Conservation (phyloP, 2,329 filamentous ascomycete genomes). For the Cordyceps farinosa region DNA sequence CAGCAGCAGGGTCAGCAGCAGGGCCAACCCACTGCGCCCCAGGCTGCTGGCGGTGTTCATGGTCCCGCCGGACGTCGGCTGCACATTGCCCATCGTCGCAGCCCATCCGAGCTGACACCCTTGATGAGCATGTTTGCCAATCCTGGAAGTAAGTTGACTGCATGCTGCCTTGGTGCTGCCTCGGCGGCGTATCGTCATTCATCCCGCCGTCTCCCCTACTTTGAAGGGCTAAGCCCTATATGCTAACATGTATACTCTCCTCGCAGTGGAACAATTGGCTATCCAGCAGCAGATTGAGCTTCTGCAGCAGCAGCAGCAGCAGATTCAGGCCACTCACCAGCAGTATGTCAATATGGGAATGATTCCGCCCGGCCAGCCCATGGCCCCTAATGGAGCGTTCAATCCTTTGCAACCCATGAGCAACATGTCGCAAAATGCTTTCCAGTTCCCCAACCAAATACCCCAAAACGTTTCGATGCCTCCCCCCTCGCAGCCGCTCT, state of each 20-base stretch:
- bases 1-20: conserved; percentile 55
- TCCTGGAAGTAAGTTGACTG: conserved; percentile 55
- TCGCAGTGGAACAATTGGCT: conserved; percentile 88
- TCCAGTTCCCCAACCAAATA: conserved; percentile 82
- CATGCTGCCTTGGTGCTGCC: not conserved
- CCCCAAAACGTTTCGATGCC: conserved; percentile 71
- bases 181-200: not conserved
- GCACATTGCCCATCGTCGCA: conserved; percentile 95
- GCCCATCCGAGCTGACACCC: conserved; percentile 93
- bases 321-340: conserved; percentile 93
- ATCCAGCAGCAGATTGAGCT: conserved; percentile 98
- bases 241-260: conserved; percentile 17
- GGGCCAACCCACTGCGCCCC: conserved; percentile 36
- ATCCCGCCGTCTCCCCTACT: not conserved
- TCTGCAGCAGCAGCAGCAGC: conserved; percentile 95
- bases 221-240: not conserved
- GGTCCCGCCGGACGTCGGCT: conserved; percentile 84
- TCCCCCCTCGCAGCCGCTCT: conserved; percentile 70
- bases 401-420: conserved; percentile 77
- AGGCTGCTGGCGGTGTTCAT: conserved; percentile 53
- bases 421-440: conserved; percentile 75
- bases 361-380: conserved; percentile 75
- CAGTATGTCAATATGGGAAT: conserved; percentile 98
- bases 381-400: conserved; percentile 68
- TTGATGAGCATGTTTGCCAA: conserved; percentile 87